These are phyloP conservation scores for Aethionema arabicum DNA, from an alignment of 345 rosid species.

Conservation along the genomic window DNA sequence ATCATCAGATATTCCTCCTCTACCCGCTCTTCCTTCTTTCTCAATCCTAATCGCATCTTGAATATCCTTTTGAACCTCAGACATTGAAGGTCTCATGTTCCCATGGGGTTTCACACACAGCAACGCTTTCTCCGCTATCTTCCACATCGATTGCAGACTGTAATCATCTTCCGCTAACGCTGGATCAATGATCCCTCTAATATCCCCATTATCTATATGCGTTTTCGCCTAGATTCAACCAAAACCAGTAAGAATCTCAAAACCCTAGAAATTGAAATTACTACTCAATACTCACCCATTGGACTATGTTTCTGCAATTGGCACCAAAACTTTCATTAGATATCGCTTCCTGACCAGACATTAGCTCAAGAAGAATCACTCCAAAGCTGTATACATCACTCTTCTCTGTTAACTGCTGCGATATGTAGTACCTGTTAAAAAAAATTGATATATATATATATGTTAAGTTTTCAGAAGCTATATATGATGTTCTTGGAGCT, in stretches of 20 bases:
- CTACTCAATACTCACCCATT: slow-evolving; percentile 65
- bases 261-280: slow-evolving; percentile 6
- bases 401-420: slow-evolving; percentile 96
- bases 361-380: slow-evolving; percentile 91
- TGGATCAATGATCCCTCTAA: slow-evolving; percentile 87
- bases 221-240: slow-evolving; percentile 59
- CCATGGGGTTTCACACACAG: slow-evolving; percentile 93
- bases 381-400: slow-evolving; percentile 99
- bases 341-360: slow-evolving; percentile 96
- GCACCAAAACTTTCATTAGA: slow-evolving; percentile 85
- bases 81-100: slow-evolving; percentile 85
- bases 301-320: slow-evolving; percentile 94
- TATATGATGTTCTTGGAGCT: slow-evolving; percentile 10
- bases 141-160: slow-evolving; percentile 97
- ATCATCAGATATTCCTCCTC: slow-evolving; percentile 76
- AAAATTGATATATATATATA: neutral
- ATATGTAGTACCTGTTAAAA: slow-evolving; percentile 89
- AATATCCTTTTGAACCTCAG: slow-evolving; percentile 91
- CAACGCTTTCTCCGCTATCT: slow-evolving; percentile 92
- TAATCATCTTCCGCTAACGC: slow-evolving; percentile 51
- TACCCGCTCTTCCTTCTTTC: slow-evolving; percentile 48
- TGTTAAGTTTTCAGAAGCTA: neutral
- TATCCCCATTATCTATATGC: slow-evolving; percentile 94
- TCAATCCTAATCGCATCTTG: slow-evolving; percentile 88
- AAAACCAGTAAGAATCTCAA: neutral